A percentile compares a stretch with the other conserved stretches of the same genome.
Conservation (phyloP, 805 yeast genomes). For the Schwanniomyces pseudopolymorphus region DNA sequence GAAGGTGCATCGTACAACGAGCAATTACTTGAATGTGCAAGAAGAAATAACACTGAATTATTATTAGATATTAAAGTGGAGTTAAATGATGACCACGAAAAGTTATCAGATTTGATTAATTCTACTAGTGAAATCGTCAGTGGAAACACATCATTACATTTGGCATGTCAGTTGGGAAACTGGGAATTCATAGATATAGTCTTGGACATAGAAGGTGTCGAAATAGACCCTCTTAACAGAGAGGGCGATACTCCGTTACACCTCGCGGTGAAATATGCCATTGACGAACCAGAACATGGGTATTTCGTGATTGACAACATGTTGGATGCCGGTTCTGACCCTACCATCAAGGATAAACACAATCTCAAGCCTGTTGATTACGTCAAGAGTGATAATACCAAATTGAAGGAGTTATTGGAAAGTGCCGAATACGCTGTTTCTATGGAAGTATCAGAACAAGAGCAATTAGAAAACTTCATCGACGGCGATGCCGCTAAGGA, state of each 20-base stretch:
- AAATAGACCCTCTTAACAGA: slow-evolving; percentile 76
- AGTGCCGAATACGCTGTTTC: slow-evolving; percentile 78
- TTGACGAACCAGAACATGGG: slow-evolving; percentile 84
- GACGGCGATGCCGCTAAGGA: slow-evolving; percentile 26
- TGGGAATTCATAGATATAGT: slow-evolving; percentile 82
- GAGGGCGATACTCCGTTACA: slow-evolving; percentile 91
- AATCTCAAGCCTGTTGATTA: slow-evolving; percentile 78
- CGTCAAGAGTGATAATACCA: slow-evolving; percentile 52
- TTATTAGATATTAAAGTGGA: slow-evolving; percentile 54
- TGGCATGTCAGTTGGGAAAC: slow-evolving; percentile 79
- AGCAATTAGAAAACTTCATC: slow-evolving; percentile 33
- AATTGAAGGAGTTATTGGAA: slow-evolving; percentile 63
- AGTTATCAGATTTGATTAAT: slow-evolving; percentile 58
- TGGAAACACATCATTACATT: slow-evolving; percentile 78
- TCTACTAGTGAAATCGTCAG: slow-evolving; percentile 63
- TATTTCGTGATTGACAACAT: slow-evolving; percentile 73
- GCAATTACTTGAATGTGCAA: slow-evolving; percentile 81
- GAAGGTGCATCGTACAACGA: slow-evolving; percentile 72
- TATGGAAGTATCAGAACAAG: slow-evolving; percentile 30
- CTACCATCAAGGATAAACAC: slow-evolving; percentile 43
- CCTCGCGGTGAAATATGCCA: slow-evolving; percentile 73
- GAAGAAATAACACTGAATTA: slow-evolving; percentile 84
- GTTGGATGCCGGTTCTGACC: slow-evolving; percentile 90
- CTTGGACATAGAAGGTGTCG: slow-evolving; percentile 86
- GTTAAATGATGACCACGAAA: slow-evolving; percentile 36